phyloP scores from a whole-genome alignment of 164 flowering plant species.

The Piper betle region DNA sequence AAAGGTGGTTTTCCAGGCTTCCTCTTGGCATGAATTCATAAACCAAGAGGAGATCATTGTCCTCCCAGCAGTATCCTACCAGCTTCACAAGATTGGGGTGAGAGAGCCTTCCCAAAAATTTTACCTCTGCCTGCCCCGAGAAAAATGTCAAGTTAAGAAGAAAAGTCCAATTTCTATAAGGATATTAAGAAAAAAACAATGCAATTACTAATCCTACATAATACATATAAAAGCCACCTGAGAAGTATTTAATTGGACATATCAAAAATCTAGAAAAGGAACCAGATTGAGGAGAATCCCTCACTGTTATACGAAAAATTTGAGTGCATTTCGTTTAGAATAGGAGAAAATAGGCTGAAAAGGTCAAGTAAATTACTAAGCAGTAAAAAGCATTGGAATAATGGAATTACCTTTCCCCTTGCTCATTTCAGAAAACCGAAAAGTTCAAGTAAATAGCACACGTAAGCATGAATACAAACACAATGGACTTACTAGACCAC shows the following conservation, averaged over 20 bases:
- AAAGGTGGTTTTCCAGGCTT: constrained; percentile 85
- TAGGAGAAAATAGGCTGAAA: background rate
- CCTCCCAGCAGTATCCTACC: constrained; percentile 73
- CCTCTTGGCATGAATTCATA: constrained; percentile 83
- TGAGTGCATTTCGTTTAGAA: background rate
- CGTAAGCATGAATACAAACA: no score
- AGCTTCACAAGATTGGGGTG: constrained; percentile 84
- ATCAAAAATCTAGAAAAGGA: background rate
- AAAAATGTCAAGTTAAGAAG: background rate
- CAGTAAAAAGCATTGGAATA: background rate
- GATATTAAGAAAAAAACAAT: no score
- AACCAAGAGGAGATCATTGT: constrained; percentile 55
- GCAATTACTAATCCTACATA: no score
- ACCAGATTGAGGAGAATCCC: background rate
- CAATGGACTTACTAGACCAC: no score
- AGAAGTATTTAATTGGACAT: no score
- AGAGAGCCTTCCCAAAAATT: constrained; percentile 68
- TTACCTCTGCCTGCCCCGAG: constrained; percentile 57
- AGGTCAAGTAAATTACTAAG: background rate
- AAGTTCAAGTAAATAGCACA: background rate
- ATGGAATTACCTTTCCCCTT: background rate
- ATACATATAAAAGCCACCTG: no score
- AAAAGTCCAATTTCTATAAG: background rate
- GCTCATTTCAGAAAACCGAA: background rate
- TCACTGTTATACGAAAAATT: background rate